Evolutionary conservation across 1,284 basidiomycete genomes (phyloP).

Genomic region (Thelephora terrestris): DNA sequence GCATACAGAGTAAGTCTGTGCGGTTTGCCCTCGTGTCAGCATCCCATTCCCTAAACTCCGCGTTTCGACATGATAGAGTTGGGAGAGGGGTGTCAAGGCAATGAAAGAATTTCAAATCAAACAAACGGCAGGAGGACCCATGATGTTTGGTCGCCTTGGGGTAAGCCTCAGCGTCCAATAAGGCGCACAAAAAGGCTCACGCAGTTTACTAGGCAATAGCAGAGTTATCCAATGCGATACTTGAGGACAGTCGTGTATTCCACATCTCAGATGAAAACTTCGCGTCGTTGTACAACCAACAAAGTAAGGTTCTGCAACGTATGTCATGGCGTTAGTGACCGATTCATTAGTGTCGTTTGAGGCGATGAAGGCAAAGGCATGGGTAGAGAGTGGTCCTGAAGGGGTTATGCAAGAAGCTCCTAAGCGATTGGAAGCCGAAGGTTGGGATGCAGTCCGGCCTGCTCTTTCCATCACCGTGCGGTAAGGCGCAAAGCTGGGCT

Average conservation of each 20-base stretch:
- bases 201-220: conserved; percentile 16
- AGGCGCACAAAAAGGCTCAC: too few species aligned
- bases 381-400: conserved; percentile 20
- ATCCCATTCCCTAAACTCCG: too few species aligned
- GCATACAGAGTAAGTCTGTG: conserved; percentile 24
- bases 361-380: conserved; percentile 19
- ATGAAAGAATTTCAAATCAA: conserved; percentile 11
- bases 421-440: conserved; percentile 22
- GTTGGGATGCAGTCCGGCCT: conserved; percentile 28
- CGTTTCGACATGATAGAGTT: conserved; percentile 16
- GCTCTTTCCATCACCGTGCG: conserved; percentile 31
- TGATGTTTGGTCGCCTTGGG: conserved; percentile 7
- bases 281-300: conserved; percentile 23
- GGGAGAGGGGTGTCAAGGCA: conserved; percentile 10
- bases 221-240: conserved; percentile 22
- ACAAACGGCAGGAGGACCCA: conserved; percentile 7
- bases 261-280: conserved; percentile 19
- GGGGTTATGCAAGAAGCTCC: conserved; percentile 23
- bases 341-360: conserved; percentile 22
- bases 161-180: conserved; percentile 8
- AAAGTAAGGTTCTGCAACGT: conserved; percentile 17
- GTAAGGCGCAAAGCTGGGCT: too few species aligned
- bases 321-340: neutral
- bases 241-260: conserved; percentile 25
- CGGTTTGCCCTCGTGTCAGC: too few species aligned